These are phyloP conservation scores for Artomyces pyxidatus DNA, from an alignment of 768 basidiomycete species.

Conservation along the genomic window DNA sequence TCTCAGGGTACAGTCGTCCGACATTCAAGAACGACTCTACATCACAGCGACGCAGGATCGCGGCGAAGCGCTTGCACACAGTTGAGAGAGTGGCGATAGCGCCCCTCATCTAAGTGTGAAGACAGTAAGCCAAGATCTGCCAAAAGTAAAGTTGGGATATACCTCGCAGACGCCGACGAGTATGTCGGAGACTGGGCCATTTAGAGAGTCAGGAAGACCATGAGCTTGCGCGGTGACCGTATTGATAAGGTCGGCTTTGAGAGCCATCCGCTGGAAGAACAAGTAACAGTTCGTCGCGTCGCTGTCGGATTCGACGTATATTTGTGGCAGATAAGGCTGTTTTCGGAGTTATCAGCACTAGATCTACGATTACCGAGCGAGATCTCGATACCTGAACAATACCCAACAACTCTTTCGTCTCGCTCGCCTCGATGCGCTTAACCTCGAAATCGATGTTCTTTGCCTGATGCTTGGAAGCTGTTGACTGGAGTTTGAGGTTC, in stretches of 20 bases:
- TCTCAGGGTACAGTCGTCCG: conserved; percentile 76
- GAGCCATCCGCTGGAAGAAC: conserved; percentile 84
- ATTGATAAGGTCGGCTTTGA: conserved; percentile 85
- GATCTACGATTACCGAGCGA: not conserved
- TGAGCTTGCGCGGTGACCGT: conserved; percentile 75
- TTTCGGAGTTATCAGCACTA: conserved; percentile 2
- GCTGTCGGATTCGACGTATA: conserved; percentile 83
- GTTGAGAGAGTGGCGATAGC: conserved; percentile 74
- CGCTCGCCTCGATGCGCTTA: conserved; percentile 74
- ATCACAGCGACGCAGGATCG: conserved; percentile 72
- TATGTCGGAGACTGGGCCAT: conserved; percentile 70
- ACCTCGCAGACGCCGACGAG: conserved; percentile 96
- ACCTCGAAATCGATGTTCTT: conserved; percentile 86
- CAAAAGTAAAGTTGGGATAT: conserved; percentile 14
- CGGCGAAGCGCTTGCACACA: conserved; percentile 84
- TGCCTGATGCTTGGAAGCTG: conserved; percentile 85
- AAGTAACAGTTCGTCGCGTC: conserved; percentile 86
- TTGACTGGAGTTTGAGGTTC: conserved; percentile 89
- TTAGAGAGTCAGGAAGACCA: conserved; percentile 77
- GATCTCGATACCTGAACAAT: conserved; percentile 64
- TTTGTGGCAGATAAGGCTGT: conserved; percentile 84
- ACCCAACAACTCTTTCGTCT: conserved; percentile 67
- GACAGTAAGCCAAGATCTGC: not conserved
- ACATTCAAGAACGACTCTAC: conserved; percentile 80
- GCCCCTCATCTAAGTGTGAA: conserved; percentile 59